These are phyloP conservation scores for Herpetospermum pedunculosum DNA, from an alignment of 306 rosid genomes.

Conservation along the genomic window DNA sequence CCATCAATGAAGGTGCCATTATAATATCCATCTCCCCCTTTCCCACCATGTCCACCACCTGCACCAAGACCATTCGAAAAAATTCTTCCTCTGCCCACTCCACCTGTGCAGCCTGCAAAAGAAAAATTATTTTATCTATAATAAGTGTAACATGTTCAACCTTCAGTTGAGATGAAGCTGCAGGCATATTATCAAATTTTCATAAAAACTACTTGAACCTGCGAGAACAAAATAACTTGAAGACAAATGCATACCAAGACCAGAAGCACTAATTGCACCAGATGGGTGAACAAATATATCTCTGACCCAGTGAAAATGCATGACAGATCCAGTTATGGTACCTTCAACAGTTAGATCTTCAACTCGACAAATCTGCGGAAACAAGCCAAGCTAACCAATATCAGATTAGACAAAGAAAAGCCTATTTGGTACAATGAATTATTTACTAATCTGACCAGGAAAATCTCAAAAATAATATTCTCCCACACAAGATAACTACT, in stretches of 20 bases:
- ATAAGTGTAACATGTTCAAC: background rate
- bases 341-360: constrained; percentile 72
- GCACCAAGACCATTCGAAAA: constrained; percentile 65
- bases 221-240: background rate
- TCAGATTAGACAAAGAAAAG: constrained; percentile 12
- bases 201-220: background rate
- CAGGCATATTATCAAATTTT: background rate
- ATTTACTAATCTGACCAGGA: constrained; percentile 16
- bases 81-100: constrained; percentile 66
- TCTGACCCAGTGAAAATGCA: constrained; percentile 88
- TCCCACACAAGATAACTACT: constrained; percentile 22
- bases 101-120: constrained; percentile 79
- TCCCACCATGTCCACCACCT: constrained; percentile 96
- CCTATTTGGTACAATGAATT: constrained; percentile 3
- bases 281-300: constrained; percentile 37
- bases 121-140: background rate
- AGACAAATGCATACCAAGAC: constrained; percentile 52
- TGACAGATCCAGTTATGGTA: constrained; percentile 68
- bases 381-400: constrained; percentile 22
- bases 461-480: constrained; percentile 6
- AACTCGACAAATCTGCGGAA: constrained; percentile 82
- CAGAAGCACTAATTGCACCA: constrained; percentile 71
- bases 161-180: background rate
- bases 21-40: constrained; percentile 89
- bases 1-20: constrained; percentile 71